phyloP scores from a whole-genome alignment of 176 grass and related monocot genomes.

The Musa schizocarpa region DNA sequence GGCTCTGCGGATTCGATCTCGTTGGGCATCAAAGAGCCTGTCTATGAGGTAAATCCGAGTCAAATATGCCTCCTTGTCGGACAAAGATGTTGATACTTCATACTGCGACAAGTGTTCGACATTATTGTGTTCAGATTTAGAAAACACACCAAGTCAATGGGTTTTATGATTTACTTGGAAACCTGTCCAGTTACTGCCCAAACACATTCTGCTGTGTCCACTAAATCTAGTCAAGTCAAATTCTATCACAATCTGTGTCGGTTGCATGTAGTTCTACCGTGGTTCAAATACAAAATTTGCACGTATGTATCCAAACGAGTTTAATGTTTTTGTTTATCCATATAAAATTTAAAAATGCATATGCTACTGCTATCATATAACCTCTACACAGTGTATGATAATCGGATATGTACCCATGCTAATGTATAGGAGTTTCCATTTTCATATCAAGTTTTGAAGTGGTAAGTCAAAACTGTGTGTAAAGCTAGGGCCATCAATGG shows the following conservation, averaged over 20 bases:
- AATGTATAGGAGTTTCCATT: neutral
- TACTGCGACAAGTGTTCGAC: neutral
- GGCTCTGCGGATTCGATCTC: conserved; percentile 53
- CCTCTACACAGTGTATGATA: neutral
- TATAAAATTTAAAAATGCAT: too few relatives aligned
- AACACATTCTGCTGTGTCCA: too few relatives aligned
- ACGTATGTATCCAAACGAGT: neutral
- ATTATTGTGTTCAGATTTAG: neutral
- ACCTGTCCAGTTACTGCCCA: neutral
- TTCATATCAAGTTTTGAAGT: neutral
- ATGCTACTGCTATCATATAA: neutral
- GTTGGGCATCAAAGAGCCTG: conserved; percentile 74
- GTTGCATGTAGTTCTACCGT: neutral
- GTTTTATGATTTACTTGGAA: too few relatives aligned
- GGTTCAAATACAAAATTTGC: neutral
- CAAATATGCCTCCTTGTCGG: neutral
- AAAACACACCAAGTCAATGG: too few relatives aligned
- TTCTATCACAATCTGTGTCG: neutral
- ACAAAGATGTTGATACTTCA: neutral
- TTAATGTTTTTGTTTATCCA: neutral
- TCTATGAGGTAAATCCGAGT: conserved; percentile 56
- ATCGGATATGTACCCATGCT: neutral
- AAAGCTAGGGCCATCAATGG: too few relatives aligned
- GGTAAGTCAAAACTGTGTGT: neutral
- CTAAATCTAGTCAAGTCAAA: too few relatives aligned